Conservation (phyloP, 306 rosid species). For the Malus orientalis region DNA sequence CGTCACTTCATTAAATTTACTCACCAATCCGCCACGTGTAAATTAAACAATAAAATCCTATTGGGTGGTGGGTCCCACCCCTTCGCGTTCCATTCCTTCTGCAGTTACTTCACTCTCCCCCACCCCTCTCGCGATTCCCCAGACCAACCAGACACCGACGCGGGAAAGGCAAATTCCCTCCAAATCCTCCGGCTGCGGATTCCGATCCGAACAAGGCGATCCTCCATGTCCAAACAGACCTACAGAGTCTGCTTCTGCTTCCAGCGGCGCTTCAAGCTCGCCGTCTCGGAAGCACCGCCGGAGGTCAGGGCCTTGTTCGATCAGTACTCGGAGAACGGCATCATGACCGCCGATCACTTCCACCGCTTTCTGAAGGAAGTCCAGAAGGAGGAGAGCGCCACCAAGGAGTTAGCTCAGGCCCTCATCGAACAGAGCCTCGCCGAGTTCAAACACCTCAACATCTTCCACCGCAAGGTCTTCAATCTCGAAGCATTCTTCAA, state of each 20-base stretch:
- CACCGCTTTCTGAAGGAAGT: constrained; percentile 50
- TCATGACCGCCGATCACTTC: constrained; percentile 55
- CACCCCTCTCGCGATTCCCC: not conserved
- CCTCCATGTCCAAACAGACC: constrained; percentile 71
- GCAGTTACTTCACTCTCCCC: not conserved
- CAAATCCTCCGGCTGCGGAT: not conserved
- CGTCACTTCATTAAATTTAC: not conserved
- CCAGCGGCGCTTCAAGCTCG: constrained; percentile 63
- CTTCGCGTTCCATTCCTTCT: not conserved
- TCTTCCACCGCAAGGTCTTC: constrained; percentile 64
- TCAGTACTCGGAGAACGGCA: constrained; percentile 60
- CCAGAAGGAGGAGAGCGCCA: constrained; percentile 51
- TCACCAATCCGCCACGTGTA: not conserved
- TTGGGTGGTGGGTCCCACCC: not conserved
- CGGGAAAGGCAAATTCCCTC: not conserved
- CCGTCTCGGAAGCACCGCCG: constrained; percentile 60
- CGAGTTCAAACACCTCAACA: constrained; percentile 44
- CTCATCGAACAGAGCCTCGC: constrained; percentile 37
- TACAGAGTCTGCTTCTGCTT: constrained; percentile 91
- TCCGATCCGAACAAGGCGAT: not conserved
- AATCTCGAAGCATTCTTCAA: constrained; percentile 75
- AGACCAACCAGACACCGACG: not conserved
- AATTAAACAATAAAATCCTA: not conserved
- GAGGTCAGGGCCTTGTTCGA: constrained; percentile 58
- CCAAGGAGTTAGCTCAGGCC: constrained; percentile 53